Percentiles rank a stretch among this genome's conserved stretches.
Conservation (phyloP, 2,329 filamentous ascomycete genomes). For the Colletotrichum lentis region DNA sequence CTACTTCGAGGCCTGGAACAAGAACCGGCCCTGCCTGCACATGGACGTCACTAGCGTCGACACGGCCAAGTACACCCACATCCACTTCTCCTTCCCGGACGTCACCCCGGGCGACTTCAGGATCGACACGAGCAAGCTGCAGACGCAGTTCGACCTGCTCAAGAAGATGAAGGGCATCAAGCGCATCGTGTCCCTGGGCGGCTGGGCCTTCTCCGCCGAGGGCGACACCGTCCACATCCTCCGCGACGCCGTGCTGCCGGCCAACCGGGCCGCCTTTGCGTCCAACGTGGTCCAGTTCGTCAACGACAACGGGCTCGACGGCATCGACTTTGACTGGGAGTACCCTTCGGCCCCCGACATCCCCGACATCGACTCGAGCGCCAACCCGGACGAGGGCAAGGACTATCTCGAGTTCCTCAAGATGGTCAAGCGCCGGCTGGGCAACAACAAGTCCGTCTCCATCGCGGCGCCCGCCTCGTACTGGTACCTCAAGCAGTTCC, state of each 20-base stretch:
- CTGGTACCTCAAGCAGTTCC: conserved; percentile 52
- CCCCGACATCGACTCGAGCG: conserved; percentile 19
- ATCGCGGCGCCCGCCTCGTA: conserved; percentile 51
- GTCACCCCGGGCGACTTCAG: conserved; percentile 33
- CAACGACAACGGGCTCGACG: conserved; percentile 51
- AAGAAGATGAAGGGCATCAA: conserved; percentile 44
- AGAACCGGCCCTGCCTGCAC: conserved; percentile 45
- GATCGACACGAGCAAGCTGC: background rate
- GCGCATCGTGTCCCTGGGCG: conserved; percentile 53
- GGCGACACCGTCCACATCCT: conserved; percentile 49
- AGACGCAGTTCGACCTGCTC: conserved; percentile 45
- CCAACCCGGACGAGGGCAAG: conserved; percentile 39
- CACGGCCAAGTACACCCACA: conserved; percentile 40
- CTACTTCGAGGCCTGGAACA: conserved; percentile 50
- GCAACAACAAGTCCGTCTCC: conserved; percentile 47
- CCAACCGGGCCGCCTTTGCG: conserved; percentile 50
- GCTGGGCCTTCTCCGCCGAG: conserved; percentile 54
- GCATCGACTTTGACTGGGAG: conserved; percentile 51
- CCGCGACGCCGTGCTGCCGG: conserved; percentile 45
- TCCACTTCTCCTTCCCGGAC: conserved; percentile 47
- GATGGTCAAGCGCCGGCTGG: conserved; percentile 15
- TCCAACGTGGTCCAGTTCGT: conserved; percentile 52
- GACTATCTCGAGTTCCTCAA: conserved; percentile 43
- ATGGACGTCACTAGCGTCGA: conserved; percentile 41
- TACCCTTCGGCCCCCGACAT: conserved; percentile 50